phyloP scores from a whole-genome alignment of 805 yeast species.

The Grigorovia yakushimaensis region DNA sequence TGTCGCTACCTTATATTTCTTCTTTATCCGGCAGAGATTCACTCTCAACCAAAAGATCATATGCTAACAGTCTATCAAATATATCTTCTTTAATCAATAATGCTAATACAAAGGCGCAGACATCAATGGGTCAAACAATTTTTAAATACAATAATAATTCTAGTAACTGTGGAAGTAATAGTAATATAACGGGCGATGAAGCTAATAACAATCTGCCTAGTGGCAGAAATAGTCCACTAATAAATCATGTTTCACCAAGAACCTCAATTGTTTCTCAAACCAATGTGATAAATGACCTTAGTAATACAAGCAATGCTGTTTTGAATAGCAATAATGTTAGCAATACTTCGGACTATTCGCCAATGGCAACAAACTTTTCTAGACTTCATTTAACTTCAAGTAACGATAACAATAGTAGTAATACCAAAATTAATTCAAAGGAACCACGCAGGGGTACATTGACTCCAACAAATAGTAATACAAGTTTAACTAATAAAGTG shows the following conservation, averaged over 20 bases:
- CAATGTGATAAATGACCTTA: neutral
- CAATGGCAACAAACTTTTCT: neutral
- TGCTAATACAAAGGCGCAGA: neutral
- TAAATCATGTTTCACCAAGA: conserved; percentile 1
- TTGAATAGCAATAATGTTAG: neutral
- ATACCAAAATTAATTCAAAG: neutral
- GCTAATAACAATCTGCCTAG: neutral
- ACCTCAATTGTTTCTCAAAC: neutral
- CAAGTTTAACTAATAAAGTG: neutral
- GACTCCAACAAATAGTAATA: neutral
- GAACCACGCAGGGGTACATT: neutral
- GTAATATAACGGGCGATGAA: neutral
- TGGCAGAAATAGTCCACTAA: neutral
- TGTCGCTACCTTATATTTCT: neutral
- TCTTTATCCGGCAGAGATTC: neutral
- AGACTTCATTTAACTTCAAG: neutral
- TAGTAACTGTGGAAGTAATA: neutral
- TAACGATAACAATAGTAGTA: neutral
- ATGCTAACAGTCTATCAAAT: neutral
- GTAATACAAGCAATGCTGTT: neutral
- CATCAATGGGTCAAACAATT: neutral
- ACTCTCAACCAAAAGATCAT: neutral
- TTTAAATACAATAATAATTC: neutral
- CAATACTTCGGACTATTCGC: neutral
- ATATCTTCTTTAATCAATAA: neutral